Conservation (phyloP, 2,329 filamentous ascomycete genomes). For the Aspergillus sp. region DNA sequence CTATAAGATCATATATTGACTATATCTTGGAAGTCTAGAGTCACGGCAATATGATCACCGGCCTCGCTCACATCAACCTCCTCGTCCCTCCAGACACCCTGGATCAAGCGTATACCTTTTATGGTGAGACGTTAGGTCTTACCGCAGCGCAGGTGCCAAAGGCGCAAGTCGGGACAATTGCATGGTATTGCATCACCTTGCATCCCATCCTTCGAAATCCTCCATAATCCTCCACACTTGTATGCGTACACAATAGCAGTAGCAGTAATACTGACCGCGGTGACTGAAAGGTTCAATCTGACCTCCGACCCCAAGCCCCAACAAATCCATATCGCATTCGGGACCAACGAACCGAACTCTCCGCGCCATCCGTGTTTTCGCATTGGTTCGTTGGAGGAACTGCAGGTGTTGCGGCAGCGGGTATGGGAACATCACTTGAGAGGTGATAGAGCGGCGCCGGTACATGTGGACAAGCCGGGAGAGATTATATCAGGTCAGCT, state of each 20-base stretch:
- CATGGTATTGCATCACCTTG: conserved; percentile 39
- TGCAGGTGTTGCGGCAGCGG: conserved; percentile 40
- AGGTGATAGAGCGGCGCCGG: conserved; percentile 45
- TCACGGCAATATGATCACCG: conserved; percentile 39
- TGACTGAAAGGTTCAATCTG: conserved; percentile 45
- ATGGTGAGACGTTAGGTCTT: conserved; percentile 49
- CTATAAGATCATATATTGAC: not conserved
- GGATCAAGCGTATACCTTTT: conserved; percentile 46
- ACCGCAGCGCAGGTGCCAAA: conserved; percentile 45
- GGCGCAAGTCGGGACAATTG: conserved; percentile 43
- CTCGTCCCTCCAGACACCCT: conserved; percentile 49
- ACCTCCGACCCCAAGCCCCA: conserved; percentile 44
- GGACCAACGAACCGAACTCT: conserved; percentile 35
- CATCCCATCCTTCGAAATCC: conserved; percentile 2
- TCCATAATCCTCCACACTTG: conserved; percentile 6
- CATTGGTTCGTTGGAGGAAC: conserved; percentile 40
- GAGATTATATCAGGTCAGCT: conserved; percentile 33
- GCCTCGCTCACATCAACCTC: conserved; percentile 52
- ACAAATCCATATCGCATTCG: conserved; percentile 49
- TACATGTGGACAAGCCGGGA: conserved; percentile 49
- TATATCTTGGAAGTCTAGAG: not conserved
- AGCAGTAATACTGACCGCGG: not conserved
- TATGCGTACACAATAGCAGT: not conserved
- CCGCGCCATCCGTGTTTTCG: conserved; percentile 53
- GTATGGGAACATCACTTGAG: conserved; percentile 46